phyloP scores from a whole-genome alignment of 805 yeast species.

The Diddensiella santjacobensis region DNA sequence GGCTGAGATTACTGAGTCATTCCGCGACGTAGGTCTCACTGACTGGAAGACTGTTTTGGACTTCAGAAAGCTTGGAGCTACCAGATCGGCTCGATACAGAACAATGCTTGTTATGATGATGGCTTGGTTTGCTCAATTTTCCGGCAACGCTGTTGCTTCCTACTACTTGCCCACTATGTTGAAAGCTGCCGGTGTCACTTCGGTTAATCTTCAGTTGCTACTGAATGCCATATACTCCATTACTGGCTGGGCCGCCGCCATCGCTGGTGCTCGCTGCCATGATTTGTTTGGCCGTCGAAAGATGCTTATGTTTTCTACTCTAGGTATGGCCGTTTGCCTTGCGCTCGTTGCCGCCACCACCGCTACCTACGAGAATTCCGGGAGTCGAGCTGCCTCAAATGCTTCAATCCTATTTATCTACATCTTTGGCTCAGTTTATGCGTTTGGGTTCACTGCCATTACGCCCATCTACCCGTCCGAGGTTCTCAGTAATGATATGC shows the following conservation, averaged over 20 bases:
- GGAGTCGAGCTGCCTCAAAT: slow-evolving; percentile 22
- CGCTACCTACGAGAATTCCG: slow-evolving; percentile 24
- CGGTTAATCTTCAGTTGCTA: slow-evolving; percentile 1
- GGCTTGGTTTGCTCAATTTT: slow-evolving; percentile 18
- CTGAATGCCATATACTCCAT: slow-evolving; percentile 15
- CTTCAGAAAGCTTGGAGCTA: slow-evolving; percentile 8
- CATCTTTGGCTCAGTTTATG: slow-evolving; percentile 13
- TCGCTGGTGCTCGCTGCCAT: slow-evolving; percentile 24
- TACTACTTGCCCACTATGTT: slow-evolving; percentile 18
- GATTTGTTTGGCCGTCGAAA: slow-evolving; percentile 31
- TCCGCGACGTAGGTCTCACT: slow-evolving; percentile 11
- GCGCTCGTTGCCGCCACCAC: slow-evolving; percentile 28
- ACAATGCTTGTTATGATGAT: slow-evolving; percentile 7
- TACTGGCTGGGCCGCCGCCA: slow-evolving; percentile 15
- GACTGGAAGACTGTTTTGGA: slow-evolving; percentile 13
- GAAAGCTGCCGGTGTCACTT: slow-evolving; percentile 12
- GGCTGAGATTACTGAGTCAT: slow-evolving; percentile 17
- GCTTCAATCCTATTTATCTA: slow-evolving; percentile 18
- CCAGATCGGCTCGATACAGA: slow-evolving; percentile 14
- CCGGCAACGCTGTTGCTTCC: slow-evolving; percentile 14
- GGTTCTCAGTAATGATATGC: slow-evolving; percentile 28
- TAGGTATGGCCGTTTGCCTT: slow-evolving; percentile 24
- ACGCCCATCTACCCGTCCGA: slow-evolving; percentile 33
- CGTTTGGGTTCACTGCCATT: slow-evolving; percentile 35
- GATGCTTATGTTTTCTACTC: slow-evolving; percentile 25